Base-by-base conservation (phyloP, 805 yeast species). In the Scheffersomyces ergatensis region DNA sequence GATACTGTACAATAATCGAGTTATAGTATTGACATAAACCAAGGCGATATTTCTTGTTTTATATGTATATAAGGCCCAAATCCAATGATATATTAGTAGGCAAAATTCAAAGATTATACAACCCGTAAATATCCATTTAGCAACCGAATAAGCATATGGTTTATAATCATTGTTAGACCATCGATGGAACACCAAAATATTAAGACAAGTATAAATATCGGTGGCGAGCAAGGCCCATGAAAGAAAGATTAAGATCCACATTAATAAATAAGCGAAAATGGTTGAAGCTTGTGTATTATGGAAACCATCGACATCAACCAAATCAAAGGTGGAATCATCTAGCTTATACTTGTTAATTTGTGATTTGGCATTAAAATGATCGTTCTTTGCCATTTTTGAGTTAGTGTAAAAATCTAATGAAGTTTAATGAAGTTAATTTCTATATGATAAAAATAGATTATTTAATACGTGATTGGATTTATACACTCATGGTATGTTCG, bases 191-290 rank as follows among this genome's bases (percentile, higher is more conserved):
- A 85, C 93, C 49, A 88, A 67, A 32, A 89, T 74, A 50, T 77
- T 80, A 42, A 89, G 63, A 58, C 92, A 80, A 0, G 96, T 87
- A 65, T 86, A 89, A 18, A 88, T 70, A 65, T 89, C 97, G 1
- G 85, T 75, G 1, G 71, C 85, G 36, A 80, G 56, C 38, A 73
- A 68, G 11, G 78, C 75, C 42, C 82, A 65, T 1, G 80, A 71
- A 13, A 78, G 55, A 34, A 80, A 70, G 38, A 86, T 58, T n/a
- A 76, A 48, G 19, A 77, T 50, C 62, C 78, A 63, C 56, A 70
- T 57, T 37, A 62, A 48, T 17, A 67, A 17, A 49, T 75, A 80
- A 43, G 69, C 67, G 33, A 67, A 44, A 1, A 82, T 44, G 0
- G 82, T 77, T 34, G 70, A 47, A 39, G 65, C 53, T 12, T 59